Evolutionary conservation across 176 grass and related monocot genomes (phyloP), one percentile per base, ranked within the genome.

Genomic region (Tuctoria greenei): DNA sequence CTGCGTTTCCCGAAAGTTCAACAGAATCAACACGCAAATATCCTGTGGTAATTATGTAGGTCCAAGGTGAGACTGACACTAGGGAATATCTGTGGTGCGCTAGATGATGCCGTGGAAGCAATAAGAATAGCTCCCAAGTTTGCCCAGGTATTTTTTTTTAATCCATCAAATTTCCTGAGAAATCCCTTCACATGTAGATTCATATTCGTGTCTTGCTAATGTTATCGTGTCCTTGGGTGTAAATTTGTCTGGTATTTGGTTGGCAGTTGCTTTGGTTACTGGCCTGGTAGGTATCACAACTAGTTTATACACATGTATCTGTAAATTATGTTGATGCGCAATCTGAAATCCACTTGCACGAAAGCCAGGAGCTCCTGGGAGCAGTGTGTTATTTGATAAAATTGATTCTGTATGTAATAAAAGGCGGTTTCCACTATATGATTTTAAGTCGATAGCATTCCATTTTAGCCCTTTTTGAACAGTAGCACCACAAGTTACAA

Each of bases 81-180:
- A 21, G 89, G 80, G 7, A 67, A 92, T 70, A 56, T 66, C 41
- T 26, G 51, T 36, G 87, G 81, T 49, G 87, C 82, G 3, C 82
- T 95, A 75, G 85, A 44, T 11, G 91, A 95, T 34, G 91, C 89
- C 0, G 86, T 86, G 3, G 89, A 95, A 76, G 82, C 91, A 27
- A 82, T 69, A 82, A 81, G 61, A 77, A 86, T 95, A 77, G 75
- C 76, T 76, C 76, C 87, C 20, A 85, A 60, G 42, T 92, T 83
- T 86, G 60, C 68, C 72, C 87, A 88, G 89, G 95, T 92, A 81
- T 42, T 65, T 64, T 14, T 34, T 14, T 49, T 35, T 4, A 58
- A 42, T 21, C 41, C 17, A 14, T 82, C 18, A 85, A 68, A 40
- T 88, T 81, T 86, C 63, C 66, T 45, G 82, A 84, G 76, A 87